Evolutionary conservation across 371 early-diverging fungal genomes (phyloP), one percentile per base, ranked within the genome.

Genomic region (Syncephalis plumigaleata): DNA sequence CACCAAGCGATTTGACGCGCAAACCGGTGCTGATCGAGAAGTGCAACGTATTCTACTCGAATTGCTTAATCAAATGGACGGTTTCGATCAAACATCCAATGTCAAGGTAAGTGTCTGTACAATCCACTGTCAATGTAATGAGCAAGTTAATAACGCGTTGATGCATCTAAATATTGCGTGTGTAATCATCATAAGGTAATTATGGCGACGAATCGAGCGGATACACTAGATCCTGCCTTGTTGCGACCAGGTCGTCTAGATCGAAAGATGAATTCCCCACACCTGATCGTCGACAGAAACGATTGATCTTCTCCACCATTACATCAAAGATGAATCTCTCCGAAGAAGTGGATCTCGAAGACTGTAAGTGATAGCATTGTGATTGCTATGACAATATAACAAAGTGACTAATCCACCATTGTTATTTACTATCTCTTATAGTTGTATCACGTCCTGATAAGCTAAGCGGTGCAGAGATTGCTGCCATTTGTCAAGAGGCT

Each of bases 161-260:
- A 16, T 17, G 27, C 18, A 27, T 48, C n/a, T n/a, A n/a, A n/a
- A n/a, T n/a, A n/a, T n/a, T n/a, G n/a, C n/a, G n/a, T n/a, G n/a
- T n/a, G n/a, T n/a, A n/a, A n/a, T n/a, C n/a, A n/a, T n/a, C n/a
- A n/a, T n/a, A 64, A 86, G 79, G 99, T 99, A 21, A 99, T 99
- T 52, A 98, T 98, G 98, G 99, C 99, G 1, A 99, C 99, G 20
- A 99, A 99, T 68, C 87, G 99, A 62, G 95, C 93, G 17, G 99
- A 99, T 60, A 98, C 98, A 2, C 61, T 99, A 25, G 99, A 99
- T 66, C 99, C 99, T 23, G 99, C 99, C 5, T 75, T 99, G 50
- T 66, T 99, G 48, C 85, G 99, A 52, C 98, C 96, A 22, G 99
- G 99, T 52, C 84, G 99, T 58, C 65, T 99, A 50, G 99, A 99